Conservation (phyloP, 2,329 filamentous ascomycete genomes). For the Knoxdaviesia capensis region DNA sequence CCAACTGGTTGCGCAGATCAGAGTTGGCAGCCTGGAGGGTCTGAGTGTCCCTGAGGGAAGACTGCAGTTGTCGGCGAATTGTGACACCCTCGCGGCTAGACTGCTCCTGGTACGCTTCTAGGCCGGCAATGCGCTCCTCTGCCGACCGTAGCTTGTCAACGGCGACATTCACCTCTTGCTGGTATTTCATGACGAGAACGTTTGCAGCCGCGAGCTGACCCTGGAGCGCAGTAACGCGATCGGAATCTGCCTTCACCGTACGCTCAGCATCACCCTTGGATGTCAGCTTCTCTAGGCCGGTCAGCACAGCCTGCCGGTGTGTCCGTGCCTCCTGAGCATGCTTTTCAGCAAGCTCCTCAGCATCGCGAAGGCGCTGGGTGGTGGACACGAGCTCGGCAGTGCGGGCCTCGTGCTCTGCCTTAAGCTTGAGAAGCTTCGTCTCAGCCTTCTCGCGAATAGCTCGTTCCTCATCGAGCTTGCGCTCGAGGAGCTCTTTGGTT, state of each 20-base stretch:
- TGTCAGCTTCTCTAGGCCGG: slow-evolving; percentile 58
- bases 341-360: slow-evolving; percentile 73
- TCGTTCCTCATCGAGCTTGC: slow-evolving; percentile 68
- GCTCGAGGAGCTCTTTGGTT: slow-evolving; percentile 57
- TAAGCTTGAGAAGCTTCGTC: slow-evolving; percentile 53
- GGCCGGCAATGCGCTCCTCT: slow-evolving; percentile 87
- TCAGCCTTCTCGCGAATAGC: slow-evolving; percentile 56
- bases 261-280: slow-evolving; percentile 26
- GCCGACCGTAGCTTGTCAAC: slow-evolving; percentile 79
- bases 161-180: slow-evolving; percentile 68
- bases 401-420: slow-evolving; percentile 63
- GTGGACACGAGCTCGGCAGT: slow-evolving; percentile 58
- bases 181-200: slow-evolving; percentile 66
- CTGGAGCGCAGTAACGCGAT: slow-evolving; percentile 56
- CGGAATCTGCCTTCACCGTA: slow-evolving; percentile 29
- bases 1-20: slow-evolving; percentile 64
- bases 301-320: slow-evolving; percentile 64
- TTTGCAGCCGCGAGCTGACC: slow-evolving; percentile 64
- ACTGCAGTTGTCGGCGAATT: slow-evolving; percentile 77
- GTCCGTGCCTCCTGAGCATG: slow-evolving; percentile 73
- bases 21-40: slow-evolving; percentile 60
- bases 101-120: slow-evolving; percentile 95
- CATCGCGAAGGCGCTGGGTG: slow-evolving; percentile 57
- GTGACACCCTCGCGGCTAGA: slow-evolving; percentile 80
- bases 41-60: slow-evolving; percentile 65